Evolutionary conservation across 106 monocot species (phyloP).

Genomic region (Alisma plantagoaquatica): DNA sequence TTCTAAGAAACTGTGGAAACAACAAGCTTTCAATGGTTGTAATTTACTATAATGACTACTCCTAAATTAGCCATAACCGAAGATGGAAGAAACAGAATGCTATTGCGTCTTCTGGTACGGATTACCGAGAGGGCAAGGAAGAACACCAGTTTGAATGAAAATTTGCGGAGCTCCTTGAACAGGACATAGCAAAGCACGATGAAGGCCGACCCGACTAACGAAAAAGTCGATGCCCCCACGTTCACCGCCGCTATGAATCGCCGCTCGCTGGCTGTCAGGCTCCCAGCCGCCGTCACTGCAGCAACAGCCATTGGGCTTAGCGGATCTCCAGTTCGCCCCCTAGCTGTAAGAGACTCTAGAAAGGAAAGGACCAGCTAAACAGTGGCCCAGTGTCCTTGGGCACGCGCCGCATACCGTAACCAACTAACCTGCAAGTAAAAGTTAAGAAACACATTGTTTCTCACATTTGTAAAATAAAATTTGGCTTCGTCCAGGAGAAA

Average conservation of each 20-base stretch:
- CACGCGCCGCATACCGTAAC: too few relatives aligned
- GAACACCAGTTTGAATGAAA: slow-evolving; percentile 98
- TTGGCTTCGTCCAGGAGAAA: too few relatives aligned
- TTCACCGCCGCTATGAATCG: slow-evolving; percentile 44
- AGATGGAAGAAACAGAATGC: background rate
- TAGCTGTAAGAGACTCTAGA: too few relatives aligned
- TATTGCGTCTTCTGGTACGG: background rate
- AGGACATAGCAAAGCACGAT: slow-evolving; percentile 91
- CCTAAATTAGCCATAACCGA: background rate
- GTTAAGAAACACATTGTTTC: too few relatives aligned
- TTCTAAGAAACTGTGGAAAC: background rate
- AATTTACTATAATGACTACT: background rate
- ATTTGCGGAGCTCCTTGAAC: slow-evolving; percentile 97
- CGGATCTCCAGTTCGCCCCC: too few relatives aligned
- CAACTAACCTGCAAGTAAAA: too few relatives aligned
- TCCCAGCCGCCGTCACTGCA: slow-evolving; percentile 19
- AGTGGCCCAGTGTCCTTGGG: too few relatives aligned
- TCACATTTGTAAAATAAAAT: too few relatives aligned
- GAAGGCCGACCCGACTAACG: slow-evolving; percentile 76
- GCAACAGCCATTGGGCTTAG: slow-evolving; percentile 2
- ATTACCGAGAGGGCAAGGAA: slow-evolving; percentile 95
- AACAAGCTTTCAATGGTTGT: background rate
- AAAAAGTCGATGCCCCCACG: slow-evolving; percentile 56
- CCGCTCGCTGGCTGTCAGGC: slow-evolving; percentile 32
- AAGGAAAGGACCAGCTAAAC: too few relatives aligned